Evolutionary conservation across 495 filamentous ascomycete genomes (phyloP).

Genomic region (Penicillium subrubescens): DNA sequence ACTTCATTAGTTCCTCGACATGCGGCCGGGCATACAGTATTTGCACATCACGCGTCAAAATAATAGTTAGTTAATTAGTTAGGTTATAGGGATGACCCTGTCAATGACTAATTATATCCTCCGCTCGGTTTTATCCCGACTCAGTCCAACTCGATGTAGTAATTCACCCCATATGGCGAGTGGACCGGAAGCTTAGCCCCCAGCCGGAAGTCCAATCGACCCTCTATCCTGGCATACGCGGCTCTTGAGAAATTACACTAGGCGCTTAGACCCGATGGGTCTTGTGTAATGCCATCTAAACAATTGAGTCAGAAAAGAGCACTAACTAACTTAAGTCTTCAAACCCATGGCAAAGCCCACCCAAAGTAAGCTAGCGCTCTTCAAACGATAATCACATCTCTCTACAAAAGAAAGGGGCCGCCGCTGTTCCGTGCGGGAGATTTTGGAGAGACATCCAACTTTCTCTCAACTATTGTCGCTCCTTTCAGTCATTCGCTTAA

Average conservation of each 20-base stretch:
- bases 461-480: background rate
- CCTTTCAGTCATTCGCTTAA: background rate
- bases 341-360: background rate
- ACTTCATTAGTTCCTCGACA: too few species aligned
- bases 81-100: too few species aligned
- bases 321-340: background rate
- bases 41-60: too few species aligned
- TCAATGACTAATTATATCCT: background rate
- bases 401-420: background rate
- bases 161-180: background rate
- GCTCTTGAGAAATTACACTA: background rate
- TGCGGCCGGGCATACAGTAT: too few species aligned
- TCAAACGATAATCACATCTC: background rate
- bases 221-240: background rate
- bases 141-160: background rate
- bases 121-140: background rate
- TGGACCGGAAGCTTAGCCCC: background rate
- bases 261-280: background rate
- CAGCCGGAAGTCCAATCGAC: background rate
- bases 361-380: background rate
- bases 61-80: too few species aligned
- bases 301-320: background rate
- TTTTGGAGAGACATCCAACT: background rate
- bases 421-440: background rate
- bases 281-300: background rate